Evolutionary conservation across 2,329 filamentous ascomycete genomes (phyloP).

Genomic region (Ophiosphaerella herpotricha): DNA sequence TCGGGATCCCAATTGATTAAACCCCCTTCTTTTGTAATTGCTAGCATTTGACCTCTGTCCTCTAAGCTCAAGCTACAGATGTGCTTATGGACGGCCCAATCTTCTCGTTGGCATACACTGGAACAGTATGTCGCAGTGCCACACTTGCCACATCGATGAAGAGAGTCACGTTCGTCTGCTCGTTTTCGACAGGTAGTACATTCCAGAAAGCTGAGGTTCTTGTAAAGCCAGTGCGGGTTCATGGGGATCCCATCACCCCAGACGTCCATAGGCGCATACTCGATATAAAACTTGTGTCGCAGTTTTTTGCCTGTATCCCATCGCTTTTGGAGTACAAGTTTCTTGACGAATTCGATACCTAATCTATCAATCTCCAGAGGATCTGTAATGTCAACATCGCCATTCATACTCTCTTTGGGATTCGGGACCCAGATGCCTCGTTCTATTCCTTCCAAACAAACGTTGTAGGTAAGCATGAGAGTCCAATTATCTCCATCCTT

Average conservation of each 20-base stretch:
- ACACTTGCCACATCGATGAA: slow-evolving; percentile 27
- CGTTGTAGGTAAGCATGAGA: slow-evolving; percentile 27
- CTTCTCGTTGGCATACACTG: slow-evolving; percentile 18
- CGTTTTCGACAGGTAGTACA: slow-evolving; percentile 18
- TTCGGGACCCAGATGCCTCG: slow-evolving; percentile 25
- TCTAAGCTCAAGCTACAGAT: slow-evolving; percentile 26
- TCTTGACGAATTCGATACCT: slow-evolving; percentile 1
- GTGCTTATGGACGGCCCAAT: slow-evolving; percentile 30
- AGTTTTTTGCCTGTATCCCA: slow-evolving; percentile 24
- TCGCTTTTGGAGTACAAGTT: slow-evolving; percentile 6
- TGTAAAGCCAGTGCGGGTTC: slow-evolving; percentile 29
- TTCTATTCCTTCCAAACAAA: not conserved
- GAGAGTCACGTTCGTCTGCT: not conserved
- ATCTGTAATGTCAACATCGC: slow-evolving; percentile 16
- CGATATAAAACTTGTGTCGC: slow-evolving; percentile 22
- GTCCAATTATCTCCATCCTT: slow-evolving; percentile 21
- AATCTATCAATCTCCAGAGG: slow-evolving; percentile 13
- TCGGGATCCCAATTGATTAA: slow-evolving; percentile 25
- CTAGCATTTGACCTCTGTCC: slow-evolving; percentile 25
- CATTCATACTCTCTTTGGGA: slow-evolving; percentile 25
- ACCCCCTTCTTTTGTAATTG: slow-evolving; percentile 23
- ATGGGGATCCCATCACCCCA: slow-evolving; percentile 31
- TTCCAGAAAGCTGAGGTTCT: slow-evolving; percentile 7
- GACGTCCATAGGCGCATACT: slow-evolving; percentile 32
- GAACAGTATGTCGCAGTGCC: slow-evolving; percentile 30